These are phyloP conservation scores for Tetradesmus lagerheimii DNA, from an alignment of 139 green algal species.

Conservation along the genomic window DNA sequence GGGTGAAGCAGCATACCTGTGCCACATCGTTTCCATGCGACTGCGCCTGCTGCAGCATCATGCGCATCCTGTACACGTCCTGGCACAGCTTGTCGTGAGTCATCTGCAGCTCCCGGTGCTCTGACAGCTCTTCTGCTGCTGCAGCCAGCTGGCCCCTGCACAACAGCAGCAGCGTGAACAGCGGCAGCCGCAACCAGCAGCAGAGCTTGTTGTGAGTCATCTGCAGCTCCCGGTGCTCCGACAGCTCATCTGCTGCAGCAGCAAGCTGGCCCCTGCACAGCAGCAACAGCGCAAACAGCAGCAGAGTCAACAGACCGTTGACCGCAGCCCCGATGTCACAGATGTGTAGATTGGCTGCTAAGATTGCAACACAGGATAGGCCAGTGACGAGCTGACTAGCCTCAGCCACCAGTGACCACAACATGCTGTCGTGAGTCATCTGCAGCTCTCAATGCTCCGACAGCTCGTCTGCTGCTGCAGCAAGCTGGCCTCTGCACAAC, in stretches of 20 bases:
- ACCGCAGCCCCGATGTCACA: too few relatives aligned
- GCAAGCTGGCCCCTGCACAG: neutral
- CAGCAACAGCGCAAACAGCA: neutral
- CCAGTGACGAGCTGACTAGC: too few relatives aligned
- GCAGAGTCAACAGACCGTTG: too few relatives aligned
- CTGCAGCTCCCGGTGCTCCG: constrained; percentile 41
- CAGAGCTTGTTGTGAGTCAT: constrained; percentile 23
- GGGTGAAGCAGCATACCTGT: neutral
- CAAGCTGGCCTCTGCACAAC: neutral
- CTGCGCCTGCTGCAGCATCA: constrained; percentile 41
- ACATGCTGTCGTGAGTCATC: constrained; percentile 33
- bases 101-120: constrained; percentile 45
- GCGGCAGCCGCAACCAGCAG: too few relatives aligned
- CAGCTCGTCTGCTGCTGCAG: constrained; percentile 26
- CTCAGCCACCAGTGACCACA: too few relatives aligned
- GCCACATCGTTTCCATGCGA: neutral
- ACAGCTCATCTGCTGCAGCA: constrained; percentile 24
- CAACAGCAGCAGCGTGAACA: neutral
- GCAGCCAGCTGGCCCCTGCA: neutral
- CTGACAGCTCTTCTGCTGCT: constrained; percentile 30
- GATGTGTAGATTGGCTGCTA: too few relatives aligned
- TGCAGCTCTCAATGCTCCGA: constrained; percentile 38
- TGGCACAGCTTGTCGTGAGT: constrained; percentile 23
- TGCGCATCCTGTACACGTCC: constrained; percentile 39
- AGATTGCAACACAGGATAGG: too few relatives aligned